Conservation (phyloP, 805 yeast species). For the Ogataea minuta region DNA sequence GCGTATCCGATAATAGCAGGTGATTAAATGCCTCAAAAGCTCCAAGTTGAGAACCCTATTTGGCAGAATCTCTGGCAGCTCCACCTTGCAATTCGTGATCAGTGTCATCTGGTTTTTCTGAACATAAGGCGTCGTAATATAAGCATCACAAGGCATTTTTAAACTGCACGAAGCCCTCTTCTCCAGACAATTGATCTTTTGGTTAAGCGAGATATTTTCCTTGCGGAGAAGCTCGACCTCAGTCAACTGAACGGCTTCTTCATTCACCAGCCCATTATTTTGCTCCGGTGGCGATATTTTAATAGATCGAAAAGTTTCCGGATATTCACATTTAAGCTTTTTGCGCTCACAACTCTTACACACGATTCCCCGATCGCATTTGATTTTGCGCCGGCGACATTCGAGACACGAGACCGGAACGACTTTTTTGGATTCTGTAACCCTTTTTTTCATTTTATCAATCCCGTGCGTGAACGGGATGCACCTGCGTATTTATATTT, state of each 20-base stretch:
- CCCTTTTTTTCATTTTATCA: conserved; percentile 1
- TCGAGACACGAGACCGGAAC: conserved; percentile 34
- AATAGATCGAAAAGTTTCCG: conserved; percentile 45
- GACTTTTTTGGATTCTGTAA: conserved; percentile 7
- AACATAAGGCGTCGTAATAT: conserved; percentile 9
- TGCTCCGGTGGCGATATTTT: conserved; percentile 21
- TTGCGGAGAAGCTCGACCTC: conserved; percentile 6
- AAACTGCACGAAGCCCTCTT: not conserved
- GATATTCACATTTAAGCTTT: conserved; percentile 40
- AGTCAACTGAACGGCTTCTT: not conserved
- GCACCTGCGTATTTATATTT: too few relatives aligned
- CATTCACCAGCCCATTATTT: not conserved
- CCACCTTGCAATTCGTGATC: conserved; percentile 7
- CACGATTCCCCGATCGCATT: conserved; percentile 36
- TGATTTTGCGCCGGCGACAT: conserved; percentile 35
- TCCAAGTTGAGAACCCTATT: conserved; percentile 5
- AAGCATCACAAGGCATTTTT: not conserved
- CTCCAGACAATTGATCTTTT: conserved; percentile 1
- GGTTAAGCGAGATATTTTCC: conserved; percentile 3
- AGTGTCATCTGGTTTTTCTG: conserved; percentile 2
- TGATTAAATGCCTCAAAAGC: conserved; percentile 7
- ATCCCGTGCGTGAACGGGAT: not conserved
- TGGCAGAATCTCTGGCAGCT: conserved; percentile 15
- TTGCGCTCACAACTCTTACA: conserved; percentile 43
- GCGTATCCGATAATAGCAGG: conserved; percentile 7